Evolutionary conservation across 1,139 yeast species (phyloP).

Genomic region (Saccharomycopsis hybrid): DNA sequence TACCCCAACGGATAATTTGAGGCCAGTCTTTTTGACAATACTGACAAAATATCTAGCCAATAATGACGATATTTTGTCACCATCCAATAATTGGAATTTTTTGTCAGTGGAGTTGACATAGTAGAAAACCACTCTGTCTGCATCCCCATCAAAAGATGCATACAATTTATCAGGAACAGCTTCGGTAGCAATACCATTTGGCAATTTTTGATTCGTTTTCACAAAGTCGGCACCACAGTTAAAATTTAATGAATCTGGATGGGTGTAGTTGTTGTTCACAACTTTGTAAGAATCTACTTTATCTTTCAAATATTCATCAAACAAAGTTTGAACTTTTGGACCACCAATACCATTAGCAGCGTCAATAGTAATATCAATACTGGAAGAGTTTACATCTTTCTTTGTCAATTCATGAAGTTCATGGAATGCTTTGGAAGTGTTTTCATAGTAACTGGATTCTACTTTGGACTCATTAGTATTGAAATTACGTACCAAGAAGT

Average conservation of each 20-base stretch:
- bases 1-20: constrained; percentile 61
- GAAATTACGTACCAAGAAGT: constrained; percentile 69
- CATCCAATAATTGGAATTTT: constrained; percentile 71
- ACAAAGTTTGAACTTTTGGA: constrained; percentile 53
- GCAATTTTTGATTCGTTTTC: constrained; percentile 78
- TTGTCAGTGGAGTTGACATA: constrained; percentile 35
- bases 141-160: constrained; percentile 95
- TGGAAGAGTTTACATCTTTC: constrained; percentile 28
- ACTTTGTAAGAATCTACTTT: constrained; percentile 38
- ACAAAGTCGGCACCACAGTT: constrained; percentile 96
- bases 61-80: constrained; percentile 87
- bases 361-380: constrained; percentile 57
- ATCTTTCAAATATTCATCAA: constrained; percentile 37
- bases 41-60: constrained; percentile 64
- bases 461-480: constrained; percentile 43
- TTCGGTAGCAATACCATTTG: constrained; percentile 42
- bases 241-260: constrained; percentile 58
- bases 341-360: constrained; percentile 97
- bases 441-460: constrained; percentile 66
- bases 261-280: constrained; percentile 52
- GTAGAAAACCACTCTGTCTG: constrained; percentile 89
- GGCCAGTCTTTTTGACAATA: constrained; percentile 38
- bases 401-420: constrained; percentile 34
- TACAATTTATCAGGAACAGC: constrained; percentile 43
- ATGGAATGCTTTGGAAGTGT: constrained; percentile 46